Base-by-base conservation (phyloP, 129 eudicot species). In the Saussurea involucrata region DNA sequence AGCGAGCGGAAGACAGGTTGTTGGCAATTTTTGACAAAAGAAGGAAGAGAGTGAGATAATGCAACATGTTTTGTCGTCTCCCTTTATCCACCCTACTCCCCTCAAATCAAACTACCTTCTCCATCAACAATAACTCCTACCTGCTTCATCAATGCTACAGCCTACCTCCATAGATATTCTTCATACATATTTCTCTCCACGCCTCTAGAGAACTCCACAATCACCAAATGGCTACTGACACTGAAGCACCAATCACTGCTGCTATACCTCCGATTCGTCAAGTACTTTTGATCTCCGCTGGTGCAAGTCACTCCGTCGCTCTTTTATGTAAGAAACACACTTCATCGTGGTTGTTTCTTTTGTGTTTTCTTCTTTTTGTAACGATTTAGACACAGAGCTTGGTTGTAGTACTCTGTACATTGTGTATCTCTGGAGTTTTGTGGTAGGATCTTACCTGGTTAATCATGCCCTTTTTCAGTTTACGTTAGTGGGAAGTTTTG, bases 261-360 rank as follows among this genome's bases (percentile, higher is more conserved):
- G 9, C n/a, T n/a, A n/a, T 9, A 12, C 20, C 63, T 73, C 84
- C 76, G 53, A 74, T 86, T 80, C 87, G 86, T 57, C 84, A 69
- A 44, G 87, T 93, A 21, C 70, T 93, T 33, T 66, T 90, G 49
- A 87, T 93, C 61, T 90, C 97, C 20, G 98, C 97, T 24, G 98
- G 98, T 73, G 98, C 98, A 24, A 93, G 97, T 73, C 98, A 93
- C 83, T 90, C 98, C 49, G 97, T 90, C 75, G 97, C 97, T 74
- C 97, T 93, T 17, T 88, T 93, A 40, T 85, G 98, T 93, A 87
- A 87, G 85, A 15, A 76, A 27, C 4, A 13, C 20, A n/a, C 5
- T n/a, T 46, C 27, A 6, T 37, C 42, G 40, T 72, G 17, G 7
- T 22, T 42, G 11, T 17, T 37, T 40, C 4, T 40, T 40, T 37